Evolutionary conservation across 306 rosid species (phyloP).

Genomic region (Glycine soja): DNA sequence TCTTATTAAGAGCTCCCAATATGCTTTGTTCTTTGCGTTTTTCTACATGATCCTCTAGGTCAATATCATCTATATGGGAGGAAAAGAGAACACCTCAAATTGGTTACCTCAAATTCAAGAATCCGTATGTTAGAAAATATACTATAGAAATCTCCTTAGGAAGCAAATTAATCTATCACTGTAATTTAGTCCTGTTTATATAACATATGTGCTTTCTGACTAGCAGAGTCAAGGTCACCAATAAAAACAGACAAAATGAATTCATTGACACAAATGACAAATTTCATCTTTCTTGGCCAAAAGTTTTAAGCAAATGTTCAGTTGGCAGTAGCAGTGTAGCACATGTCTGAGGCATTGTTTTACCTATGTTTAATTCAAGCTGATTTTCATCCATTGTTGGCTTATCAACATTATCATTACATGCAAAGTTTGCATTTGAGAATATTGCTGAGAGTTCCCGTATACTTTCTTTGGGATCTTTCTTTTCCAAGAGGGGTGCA

Average conservation of each 20-base stretch:
- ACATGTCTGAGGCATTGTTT: constrained; percentile 35
- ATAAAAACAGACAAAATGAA: neutral
- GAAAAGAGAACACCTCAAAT: constrained; percentile 8
- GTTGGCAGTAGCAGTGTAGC: neutral
- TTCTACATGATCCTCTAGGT: constrained; percentile 64
- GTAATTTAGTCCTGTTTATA: neutral
- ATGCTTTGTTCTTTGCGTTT: constrained; percentile 74
- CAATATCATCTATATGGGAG: constrained; percentile 70
- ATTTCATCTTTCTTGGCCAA: constrained; percentile 11
- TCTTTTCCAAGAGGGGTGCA: constrained; percentile 59
- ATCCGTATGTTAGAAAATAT: constrained; percentile 8
- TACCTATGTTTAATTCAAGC: constrained; percentile 70
- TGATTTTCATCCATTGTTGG: constrained; percentile 51
- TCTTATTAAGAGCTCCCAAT: constrained; percentile 72
- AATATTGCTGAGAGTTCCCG: constrained; percentile 68
- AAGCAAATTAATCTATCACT: neutral
- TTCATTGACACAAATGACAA: neutral
- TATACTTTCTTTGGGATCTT: constrained; percentile 64
- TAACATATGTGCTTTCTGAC: neutral
- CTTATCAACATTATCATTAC: constrained; percentile 52
- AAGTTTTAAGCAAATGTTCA: constrained; percentile 5
- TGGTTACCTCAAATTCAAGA: constrained; percentile 21
- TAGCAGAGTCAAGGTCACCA: neutral
- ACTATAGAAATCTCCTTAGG: neutral
- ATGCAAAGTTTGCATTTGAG: constrained; percentile 65